Evolutionary conservation across 768 basidiomycete species (phyloP), one percentile per base, ranked within the genome.

Genomic region (Pleurotus eryngii): DNA sequence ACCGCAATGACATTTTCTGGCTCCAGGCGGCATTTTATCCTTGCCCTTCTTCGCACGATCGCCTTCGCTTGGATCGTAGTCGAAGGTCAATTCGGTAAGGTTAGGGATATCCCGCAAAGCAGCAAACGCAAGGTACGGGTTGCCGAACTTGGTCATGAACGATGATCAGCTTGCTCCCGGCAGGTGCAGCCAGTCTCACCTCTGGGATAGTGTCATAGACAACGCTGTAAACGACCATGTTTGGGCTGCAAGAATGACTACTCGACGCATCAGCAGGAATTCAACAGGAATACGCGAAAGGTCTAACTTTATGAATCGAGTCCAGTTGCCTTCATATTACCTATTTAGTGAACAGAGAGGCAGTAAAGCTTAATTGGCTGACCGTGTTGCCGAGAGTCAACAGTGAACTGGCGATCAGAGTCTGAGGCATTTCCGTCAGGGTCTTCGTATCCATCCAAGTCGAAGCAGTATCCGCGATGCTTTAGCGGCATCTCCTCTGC

Each of bases 181-280:
- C 3, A 35, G 11, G 30, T 35, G 11, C 30, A 11, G 2, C 30
- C 30, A 35, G 17, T 64, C 75, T 30, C 42, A 86, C 87, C 59
- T 77, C 74, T 17, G 82, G 78, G 49, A 83, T 78, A 0, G 81
- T 81, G 58, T 89, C 86, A 58, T 82, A 86, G 0, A 88, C 77
- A 1, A 83, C 86, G 11, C 80, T 76, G 57, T 79, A 86, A 1
- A 86, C 77, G 0, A 63, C 61, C 57, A 85, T 65, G 60, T 87
- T 87, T 4, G 87, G 86, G 12, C 72, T 65, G 60, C 87, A 89
- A 0, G 86, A 88, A 63, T 90, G 88, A 61, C 87, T 89, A 14
- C 11, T 9, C 30, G 46, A 46, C 46, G 9, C 56, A 35, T 12
- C 27, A 30, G 37, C 27, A 3, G 37, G 57, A 22, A 26, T 17